These are phyloP conservation scores for Myriosclerotinia curreyana DNA, from an alignment of 2,329 filamentous ascomycete genomes.

Conservation along the genomic window DNA sequence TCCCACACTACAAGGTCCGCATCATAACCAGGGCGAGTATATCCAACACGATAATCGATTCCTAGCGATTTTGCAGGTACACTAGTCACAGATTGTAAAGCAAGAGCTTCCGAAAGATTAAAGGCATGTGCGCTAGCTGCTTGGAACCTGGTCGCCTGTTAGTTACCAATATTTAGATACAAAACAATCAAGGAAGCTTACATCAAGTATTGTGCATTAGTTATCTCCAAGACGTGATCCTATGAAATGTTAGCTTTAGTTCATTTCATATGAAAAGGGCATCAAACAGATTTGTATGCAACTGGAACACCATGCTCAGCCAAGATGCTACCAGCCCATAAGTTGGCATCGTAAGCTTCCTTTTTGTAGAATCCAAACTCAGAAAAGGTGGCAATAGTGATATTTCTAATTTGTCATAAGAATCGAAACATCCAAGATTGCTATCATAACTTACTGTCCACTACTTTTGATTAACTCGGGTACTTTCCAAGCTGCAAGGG, in stretches of 20 bases:
- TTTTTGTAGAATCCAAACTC: slow-evolving; percentile 45
- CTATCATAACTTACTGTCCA: slow-evolving; percentile 39
- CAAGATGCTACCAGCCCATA: slow-evolving; percentile 44
- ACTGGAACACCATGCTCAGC: slow-evolving; percentile 43
- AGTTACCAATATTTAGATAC: neutral
- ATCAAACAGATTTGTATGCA: slow-evolving; percentile 44
- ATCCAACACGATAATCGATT: slow-evolving; percentile 46
- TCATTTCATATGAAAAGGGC: neutral
- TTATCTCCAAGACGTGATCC: slow-evolving; percentile 41
- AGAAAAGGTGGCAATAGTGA: slow-evolving; percentile 46
- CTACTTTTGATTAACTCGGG: slow-evolving; percentile 43
- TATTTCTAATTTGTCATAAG: slow-evolving; percentile 37
- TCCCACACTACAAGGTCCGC: slow-evolving; percentile 52
- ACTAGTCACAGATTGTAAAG: slow-evolving; percentile 47
- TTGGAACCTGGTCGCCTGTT: slow-evolving; percentile 37
- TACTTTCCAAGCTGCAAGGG: slow-evolving; percentile 43
- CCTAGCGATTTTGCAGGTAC: slow-evolving; percentile 46
- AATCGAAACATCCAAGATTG: neutral
- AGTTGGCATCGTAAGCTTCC: slow-evolving; percentile 44
- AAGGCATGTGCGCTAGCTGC: slow-evolving; percentile 45
- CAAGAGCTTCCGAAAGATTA: slow-evolving; percentile 43
- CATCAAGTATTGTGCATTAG: slow-evolving; percentile 45
- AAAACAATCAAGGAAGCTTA: slow-evolving; percentile 24
- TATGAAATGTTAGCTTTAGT: slow-evolving; percentile 22
- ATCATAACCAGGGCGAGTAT: slow-evolving; percentile 46